phyloP scores from a whole-genome alignment of 2,329 filamentous ascomycete genomes.

The Aureobasidium sp. region DNA sequence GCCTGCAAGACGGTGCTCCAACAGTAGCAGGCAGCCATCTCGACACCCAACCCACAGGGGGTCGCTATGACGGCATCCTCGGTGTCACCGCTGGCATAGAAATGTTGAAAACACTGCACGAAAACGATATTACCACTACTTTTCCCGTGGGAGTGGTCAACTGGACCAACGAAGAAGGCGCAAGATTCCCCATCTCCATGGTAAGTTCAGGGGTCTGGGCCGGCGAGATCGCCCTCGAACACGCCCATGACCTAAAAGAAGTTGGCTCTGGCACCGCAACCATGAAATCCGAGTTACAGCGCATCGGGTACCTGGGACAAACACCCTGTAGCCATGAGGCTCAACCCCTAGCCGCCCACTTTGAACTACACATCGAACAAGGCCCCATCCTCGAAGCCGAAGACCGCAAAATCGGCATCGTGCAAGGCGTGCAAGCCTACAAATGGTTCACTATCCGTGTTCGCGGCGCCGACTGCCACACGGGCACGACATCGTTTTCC shows the following conservation, averaged over 20 bases:
- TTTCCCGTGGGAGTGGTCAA: constrained; percentile 69
- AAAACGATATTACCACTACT: constrained; percentile 61
- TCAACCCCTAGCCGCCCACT: constrained; percentile 66
- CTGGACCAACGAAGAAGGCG: constrained; percentile 79
- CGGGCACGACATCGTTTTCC: constrained; percentile 64
- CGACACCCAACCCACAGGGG: constrained; percentile 52
- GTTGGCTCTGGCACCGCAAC: constrained; percentile 55
- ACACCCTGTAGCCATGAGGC: constrained; percentile 50
- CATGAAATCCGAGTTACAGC: constrained; percentile 61
- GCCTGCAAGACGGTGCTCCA: constrained; percentile 52
- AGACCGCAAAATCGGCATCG: constrained; percentile 59
- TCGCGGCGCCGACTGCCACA: constrained; percentile 62
- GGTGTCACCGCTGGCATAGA: constrained; percentile 69
- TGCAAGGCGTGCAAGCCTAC: constrained; percentile 67
- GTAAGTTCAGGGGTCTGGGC: constrained; percentile 71
- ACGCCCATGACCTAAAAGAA: constrained; percentile 56
- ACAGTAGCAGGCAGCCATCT: constrained; percentile 65
- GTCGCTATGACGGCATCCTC: constrained; percentile 69
- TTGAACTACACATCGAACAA: constrained; percentile 82
- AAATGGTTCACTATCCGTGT: constrained; percentile 62
- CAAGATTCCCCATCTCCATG: constrained; percentile 71
- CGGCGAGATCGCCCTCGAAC: constrained; percentile 55
- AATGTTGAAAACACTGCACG: constrained; percentile 60
- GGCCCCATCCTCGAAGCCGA: constrained; percentile 65
- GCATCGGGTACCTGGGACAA: constrained; percentile 63